Evolutionary conservation across 2,329 filamentous ascomycete genomes (phyloP), one percentile per base, ranked within the genome.

Genomic region (Ophiostoma angusticollis): DNA sequence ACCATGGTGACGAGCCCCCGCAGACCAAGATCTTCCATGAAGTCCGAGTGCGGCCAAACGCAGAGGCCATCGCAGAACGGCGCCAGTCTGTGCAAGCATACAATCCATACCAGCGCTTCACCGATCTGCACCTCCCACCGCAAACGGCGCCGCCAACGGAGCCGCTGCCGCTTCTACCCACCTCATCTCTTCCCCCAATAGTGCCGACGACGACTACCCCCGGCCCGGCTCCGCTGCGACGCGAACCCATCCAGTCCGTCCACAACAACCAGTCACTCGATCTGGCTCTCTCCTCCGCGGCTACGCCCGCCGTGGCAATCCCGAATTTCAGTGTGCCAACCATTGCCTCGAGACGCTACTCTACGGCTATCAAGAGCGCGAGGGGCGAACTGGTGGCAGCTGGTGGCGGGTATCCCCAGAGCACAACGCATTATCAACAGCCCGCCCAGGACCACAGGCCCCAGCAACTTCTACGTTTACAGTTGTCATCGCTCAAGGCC

Each of bases 271-370:
- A 21, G 8, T 7, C n/a, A 9, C 7, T 22, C 22, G 25, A n/a
- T n/a, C n/a, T 21, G 25, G 31, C 28, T 30, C 9, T 11, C 17
- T 27, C 30, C 22, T 28, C 19, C 17, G 24, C 18, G 7, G n/a
- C 2, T 12, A 17, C 23, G 23, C 25, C 18, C 9, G 28, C 22
- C 27, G 9, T 31, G 29, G 6, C 29, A 19, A 58, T 67, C 4
- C 65, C 65, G 2, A 73, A 72, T 47, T 74, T 74, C 46, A 74
- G 68, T 45, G 62, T 71, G 5, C 66, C 69, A 9, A 60, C 68
- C 23, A 53, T 57, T 0, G 61, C 60, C 0, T 59, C 53, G 42
- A 63, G 62, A 42, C 64, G 68, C 3, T 67, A 61, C 31, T 68
- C 67, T n/a, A n/a, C n/a, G n/a, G n/a, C n/a, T n/a, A n/a, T n/a